A percentile compares a stretch with the other conserved stretches of the same genome.
phyloP scores from a whole-genome alignment of 192 early-diverging fungal species.

The Coemansia sp. region DNA sequence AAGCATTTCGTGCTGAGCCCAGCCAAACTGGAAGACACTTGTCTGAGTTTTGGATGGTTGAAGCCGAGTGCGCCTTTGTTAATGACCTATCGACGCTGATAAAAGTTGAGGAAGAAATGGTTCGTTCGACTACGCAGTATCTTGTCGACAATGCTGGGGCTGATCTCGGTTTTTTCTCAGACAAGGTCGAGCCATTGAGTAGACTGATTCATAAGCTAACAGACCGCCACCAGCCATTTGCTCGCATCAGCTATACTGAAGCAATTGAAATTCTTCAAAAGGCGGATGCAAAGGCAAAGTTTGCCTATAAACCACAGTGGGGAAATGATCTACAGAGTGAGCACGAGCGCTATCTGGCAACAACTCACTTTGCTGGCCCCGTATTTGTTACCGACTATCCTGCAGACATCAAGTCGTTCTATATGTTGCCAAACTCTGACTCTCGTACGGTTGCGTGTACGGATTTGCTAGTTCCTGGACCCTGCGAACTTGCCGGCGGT shows the following conservation, averaged over 20 bases:
- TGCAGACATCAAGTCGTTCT: conserved; percentile 76
- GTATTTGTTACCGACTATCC: conserved; percentile 95
- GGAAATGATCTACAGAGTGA: conserved; percentile 75
- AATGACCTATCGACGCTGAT: conserved; percentile 59
- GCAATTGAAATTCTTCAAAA: conserved; percentile 67
- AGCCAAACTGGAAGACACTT: conserved; percentile 79
- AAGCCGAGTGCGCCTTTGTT: conserved; percentile 81
- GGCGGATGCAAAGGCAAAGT: conserved; percentile 49
- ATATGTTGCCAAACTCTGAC: conserved; percentile 69
- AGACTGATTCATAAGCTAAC: conserved; percentile 31
- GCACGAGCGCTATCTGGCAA: conserved; percentile 82
- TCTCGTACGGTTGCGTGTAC: conserved; percentile 73
- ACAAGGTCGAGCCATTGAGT: conserved; percentile 53
- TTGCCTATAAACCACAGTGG: conserved; percentile 68
- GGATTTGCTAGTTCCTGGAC: conserved; percentile 79
- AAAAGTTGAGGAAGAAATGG: conserved; percentile 66
- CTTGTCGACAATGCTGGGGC: conserved; percentile 52
- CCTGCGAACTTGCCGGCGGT: conserved; percentile 84
- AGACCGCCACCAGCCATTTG: conserved; percentile 52
- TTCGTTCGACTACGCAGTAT: conserved; percentile 57
- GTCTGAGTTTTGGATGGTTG: conserved; percentile 94
- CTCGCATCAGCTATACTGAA: conserved; percentile 71
- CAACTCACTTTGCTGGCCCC: conserved; percentile 58
- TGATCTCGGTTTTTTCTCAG: conserved; percentile 57
- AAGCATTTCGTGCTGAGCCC: conserved; percentile 81